Evolutionary conservation across 305 asterid species (phyloP).

Genomic region (Withania somnifera): DNA sequence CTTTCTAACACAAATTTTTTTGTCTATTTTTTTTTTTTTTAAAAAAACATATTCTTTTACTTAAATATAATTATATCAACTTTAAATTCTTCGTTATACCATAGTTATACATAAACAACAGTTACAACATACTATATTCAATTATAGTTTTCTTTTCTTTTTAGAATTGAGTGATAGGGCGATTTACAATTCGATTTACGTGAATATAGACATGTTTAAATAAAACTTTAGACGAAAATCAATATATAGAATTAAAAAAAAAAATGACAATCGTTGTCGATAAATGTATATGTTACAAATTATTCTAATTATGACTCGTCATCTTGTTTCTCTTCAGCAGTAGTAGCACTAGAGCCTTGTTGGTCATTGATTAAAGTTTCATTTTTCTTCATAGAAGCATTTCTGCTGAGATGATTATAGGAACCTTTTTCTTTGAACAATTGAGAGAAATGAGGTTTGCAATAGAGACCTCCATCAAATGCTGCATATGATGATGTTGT

Average conservation of each 20-base stretch:
- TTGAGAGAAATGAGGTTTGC: constrained; percentile 80
- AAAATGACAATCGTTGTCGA: not conserved
- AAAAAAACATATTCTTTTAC: too few species aligned
- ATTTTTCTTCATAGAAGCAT: constrained; percentile 33
- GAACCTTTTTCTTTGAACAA: constrained; percentile 71
- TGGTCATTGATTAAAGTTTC: not conserved
- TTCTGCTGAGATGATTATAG: constrained; percentile 46
- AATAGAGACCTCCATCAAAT: constrained; percentile 65
- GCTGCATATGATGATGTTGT: constrained; percentile 73
- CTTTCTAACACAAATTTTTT: too few species aligned
- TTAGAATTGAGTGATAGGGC: not conserved
- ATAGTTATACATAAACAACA: too few species aligned
- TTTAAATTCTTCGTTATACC: too few species aligned
- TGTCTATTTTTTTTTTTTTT: too few species aligned
- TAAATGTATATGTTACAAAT: too few species aligned
- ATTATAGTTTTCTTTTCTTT: too few species aligned
- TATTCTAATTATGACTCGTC: not conserved
- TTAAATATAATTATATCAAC: too few species aligned
- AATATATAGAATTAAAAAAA: not conserved
- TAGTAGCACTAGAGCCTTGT: too few species aligned
- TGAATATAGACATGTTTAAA: not conserved
- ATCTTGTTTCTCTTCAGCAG: not conserved
- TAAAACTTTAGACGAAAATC: not conserved
- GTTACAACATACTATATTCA: too few species aligned
- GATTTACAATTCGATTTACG: not conserved